Conservation (phyloP, 148 eudicot genomes). For the Rhododendron vialii region DNA sequence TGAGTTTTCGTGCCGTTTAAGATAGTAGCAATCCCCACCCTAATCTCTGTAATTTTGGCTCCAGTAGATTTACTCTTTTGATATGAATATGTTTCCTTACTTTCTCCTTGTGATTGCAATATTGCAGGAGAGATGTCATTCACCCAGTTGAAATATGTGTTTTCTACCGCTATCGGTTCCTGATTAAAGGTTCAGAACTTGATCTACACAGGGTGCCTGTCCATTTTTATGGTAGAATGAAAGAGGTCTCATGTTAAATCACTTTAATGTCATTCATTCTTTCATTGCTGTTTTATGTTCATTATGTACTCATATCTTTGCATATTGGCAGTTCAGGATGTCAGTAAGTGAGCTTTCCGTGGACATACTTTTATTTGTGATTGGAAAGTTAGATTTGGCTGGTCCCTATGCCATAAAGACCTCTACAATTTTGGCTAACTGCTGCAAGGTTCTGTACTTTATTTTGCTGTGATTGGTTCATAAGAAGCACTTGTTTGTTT, state of each 20-base stretch:
- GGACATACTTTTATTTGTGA: conserved; percentile 73
- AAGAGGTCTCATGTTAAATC: conserved; percentile 48
- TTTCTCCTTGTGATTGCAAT: conserved; percentile 11
- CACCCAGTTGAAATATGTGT: conserved; percentile 60
- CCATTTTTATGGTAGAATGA: conserved; percentile 55
- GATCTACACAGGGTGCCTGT: conserved; percentile 34
- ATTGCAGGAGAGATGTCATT: conserved; percentile 72
- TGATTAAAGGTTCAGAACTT: conserved; percentile 34
- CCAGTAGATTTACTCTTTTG: neutral
- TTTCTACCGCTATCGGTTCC: conserved; percentile 52
- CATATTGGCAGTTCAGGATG: conserved; percentile 55
- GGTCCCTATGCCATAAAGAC: conserved; percentile 78
- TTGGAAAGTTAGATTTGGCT: conserved; percentile 81
- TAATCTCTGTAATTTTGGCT: conserved; percentile 4
- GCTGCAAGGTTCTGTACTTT: conserved; percentile 73
- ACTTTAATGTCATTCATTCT: conserved; percentile 8
- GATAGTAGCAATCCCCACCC: neutral
- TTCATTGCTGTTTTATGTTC: neutral
- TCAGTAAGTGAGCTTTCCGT: conserved; percentile 70
- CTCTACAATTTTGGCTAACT: conserved; percentile 64
- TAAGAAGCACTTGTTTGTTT: neutral
- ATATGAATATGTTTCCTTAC: neutral
- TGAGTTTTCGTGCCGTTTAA: conserved; percentile 19
- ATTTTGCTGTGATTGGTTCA: neutral
- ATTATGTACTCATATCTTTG: conserved; percentile 15